Evolutionary conservation across 2,329 filamentous ascomycete species (phyloP).

Genomic region (Ophiostoma sp.): DNA sequence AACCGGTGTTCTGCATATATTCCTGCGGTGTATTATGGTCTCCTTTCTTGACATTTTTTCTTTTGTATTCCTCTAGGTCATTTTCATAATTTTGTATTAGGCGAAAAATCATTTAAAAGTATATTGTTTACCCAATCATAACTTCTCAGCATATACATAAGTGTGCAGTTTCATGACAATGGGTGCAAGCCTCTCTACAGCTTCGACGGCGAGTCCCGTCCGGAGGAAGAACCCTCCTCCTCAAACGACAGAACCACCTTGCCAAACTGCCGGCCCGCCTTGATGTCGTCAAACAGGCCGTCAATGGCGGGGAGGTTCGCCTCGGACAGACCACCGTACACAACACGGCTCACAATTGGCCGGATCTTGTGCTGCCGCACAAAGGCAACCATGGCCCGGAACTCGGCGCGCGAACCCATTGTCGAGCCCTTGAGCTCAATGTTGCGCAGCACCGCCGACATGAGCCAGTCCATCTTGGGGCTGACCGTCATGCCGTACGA

Average conservation of each 20-base stretch:
- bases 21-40: conserved; percentile 4
- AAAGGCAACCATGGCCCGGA: conserved; percentile 78
- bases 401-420: conserved; percentile 89
- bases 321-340: conserved; percentile 59
- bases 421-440: conserved; percentile 83
- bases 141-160: neutral
- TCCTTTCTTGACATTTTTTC: neutral
- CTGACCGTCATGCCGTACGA: conserved; percentile 88
- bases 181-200: conserved; percentile 37
- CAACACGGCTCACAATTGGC: conserved; percentile 74
- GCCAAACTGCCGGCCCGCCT: conserved; percentile 81
- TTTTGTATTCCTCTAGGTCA: neutral
- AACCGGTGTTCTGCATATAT: neutral
- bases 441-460: conserved; percentile 82
- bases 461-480: conserved; percentile 83
- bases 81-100: neutral
- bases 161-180: neutral
- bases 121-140: neutral
- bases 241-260: conserved; percentile 80
- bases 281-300: conserved; percentile 83
- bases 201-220: conserved; percentile 38
- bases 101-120: neutral
- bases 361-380: conserved; percentile 70
- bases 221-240: conserved; percentile 25
- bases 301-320: conserved; percentile 79